phyloP scores from a whole-genome alignment of 192 early-diverging fungal genomes.

The Coemansia sp. region DNA sequence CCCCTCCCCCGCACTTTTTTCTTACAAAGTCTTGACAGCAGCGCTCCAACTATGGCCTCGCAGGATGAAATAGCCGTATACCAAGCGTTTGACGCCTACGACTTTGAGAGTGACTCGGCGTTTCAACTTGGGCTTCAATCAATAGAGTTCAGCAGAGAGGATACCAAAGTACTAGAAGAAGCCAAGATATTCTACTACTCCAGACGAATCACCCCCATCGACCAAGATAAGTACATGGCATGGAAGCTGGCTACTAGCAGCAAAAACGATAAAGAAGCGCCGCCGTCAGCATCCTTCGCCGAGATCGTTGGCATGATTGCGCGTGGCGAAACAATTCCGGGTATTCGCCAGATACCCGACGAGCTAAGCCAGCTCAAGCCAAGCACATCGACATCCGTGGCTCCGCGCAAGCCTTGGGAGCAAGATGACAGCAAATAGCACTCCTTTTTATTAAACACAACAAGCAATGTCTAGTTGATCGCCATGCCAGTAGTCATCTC shows the following conservation, averaged over 20 bases:
- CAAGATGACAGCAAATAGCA: constrained; percentile 1
- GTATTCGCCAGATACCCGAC: constrained; percentile 41
- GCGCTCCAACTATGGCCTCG: constrained; percentile 1
- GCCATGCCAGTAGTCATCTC: constrained; percentile 31
- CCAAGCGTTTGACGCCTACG: constrained; percentile 34
- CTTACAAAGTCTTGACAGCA: not conserved
- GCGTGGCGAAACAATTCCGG: constrained; percentile 28
- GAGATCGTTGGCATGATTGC: constrained; percentile 40
- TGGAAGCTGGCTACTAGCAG: constrained; percentile 23
- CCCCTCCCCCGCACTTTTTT: not conserved
- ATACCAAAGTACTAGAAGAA: constrained; percentile 5
- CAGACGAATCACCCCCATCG: constrained; percentile 8
- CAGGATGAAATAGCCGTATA: constrained; percentile 5
- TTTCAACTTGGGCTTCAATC: constrained; percentile 36
- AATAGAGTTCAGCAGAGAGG: constrained; percentile 8
- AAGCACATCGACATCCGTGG: constrained; percentile 23
- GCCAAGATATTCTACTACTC: constrained; percentile 44
- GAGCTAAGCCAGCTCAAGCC: constrained; percentile 26
- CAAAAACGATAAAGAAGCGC: not conserved
- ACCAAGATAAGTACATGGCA: constrained; percentile 5
- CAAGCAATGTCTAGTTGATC: constrained; percentile 11
- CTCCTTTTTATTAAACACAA: not conserved
- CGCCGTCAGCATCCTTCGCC: constrained; percentile 33
- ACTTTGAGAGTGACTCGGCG: constrained; percentile 26
- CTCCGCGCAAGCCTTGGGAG: constrained; percentile 51